Base-by-base conservation (phyloP, 192 early-diverging fungal genomes). In the Cetraspora pellucida region DNA sequence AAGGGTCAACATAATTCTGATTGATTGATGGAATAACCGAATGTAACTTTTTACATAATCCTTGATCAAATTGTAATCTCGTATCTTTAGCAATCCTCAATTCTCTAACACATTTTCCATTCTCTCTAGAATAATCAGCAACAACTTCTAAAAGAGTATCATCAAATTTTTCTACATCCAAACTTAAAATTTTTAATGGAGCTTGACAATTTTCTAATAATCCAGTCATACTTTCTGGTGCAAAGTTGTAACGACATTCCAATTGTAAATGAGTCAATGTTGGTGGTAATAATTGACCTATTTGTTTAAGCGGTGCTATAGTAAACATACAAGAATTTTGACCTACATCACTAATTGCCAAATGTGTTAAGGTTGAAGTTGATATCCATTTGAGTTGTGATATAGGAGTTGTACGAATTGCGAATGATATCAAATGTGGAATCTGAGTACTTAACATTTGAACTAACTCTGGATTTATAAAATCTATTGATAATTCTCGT, bases 31-130 rank as follows among this genome's bases (percentile, higher is more conserved):
- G 44, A 46, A 68, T 68, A 45, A 49, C 65, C 10, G 1, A 19
- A 23, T 13, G 23, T 68, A 68, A 68, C 13, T 68, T 68, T 11
- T 47, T 68, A 68, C 65, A 68, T 47, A 68, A 68, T 21, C 2
- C 23, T 25, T 5, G 9, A 68, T 68, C 65, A 68, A 25, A 68
- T 68, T 68, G 43, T 5, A 68, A 25, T 47, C 10, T 47, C 21
- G 65, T 68, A 47, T 68, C 65, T 25, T 68, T 68, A 47, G n/a
- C 44, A 47, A 68, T 68, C 19, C 65, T 68, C 14, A 68, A 68
- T 68, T 68, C 65, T 23, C 46, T 68, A 10, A 68, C 21, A 47
- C 3, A 2, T 47, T 47, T 68, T 47, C 65, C 65, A 47, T 17
- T 68, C 11, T 68, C 65, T 14, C 65, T n/a, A 2, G 65, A 17